Evolutionary conservation across 1,284 basidiomycete species (phyloP), one percentile per base, ranked within the genome.

Genomic region (Exsudoporus floridanus): DNA sequence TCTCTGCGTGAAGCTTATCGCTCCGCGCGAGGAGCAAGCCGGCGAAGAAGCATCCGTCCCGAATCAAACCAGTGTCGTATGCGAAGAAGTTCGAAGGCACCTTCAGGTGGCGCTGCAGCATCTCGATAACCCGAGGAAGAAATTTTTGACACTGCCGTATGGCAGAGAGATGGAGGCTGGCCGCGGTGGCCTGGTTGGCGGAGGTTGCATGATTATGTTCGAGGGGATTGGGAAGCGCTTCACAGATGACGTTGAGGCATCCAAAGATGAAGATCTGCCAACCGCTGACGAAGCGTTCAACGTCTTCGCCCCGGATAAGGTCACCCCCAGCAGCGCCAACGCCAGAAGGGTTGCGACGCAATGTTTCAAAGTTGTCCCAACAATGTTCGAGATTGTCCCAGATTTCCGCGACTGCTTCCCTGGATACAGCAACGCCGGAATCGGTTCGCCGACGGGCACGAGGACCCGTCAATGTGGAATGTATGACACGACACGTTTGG

Each of bases 371-470:
- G 50, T 91, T 88, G 40, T 87, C 80, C 90, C 90, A 94, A 54
- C 82, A 89, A 30, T 73, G 74, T 56, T 91, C 89, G 10, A 95
- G 79, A n/a, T 79, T 79, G 19, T 85, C 81, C 93, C 92, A 95
- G 10, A 89, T 84, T 49, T 84, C 78, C 28, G 81, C 75, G 63
- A 94, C 76, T 4, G 77, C 75, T 28, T 79, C 74, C 19, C 80
- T 81, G 60, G 89, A 81, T 35, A 93, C 73, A 6, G 74, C 60
- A 19, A 71, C 67, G 39, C 77, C 75, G 5, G 77, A 72, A 55
- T 79, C 76, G 2, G 79, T 77, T 19, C 77, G 73, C 43, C 80
- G 79, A 21, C 80, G 79, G 5, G 91, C 90, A 54, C 81, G 82
- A 14, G 81, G 76, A 0, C 91, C 87, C 0, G 91, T 93, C 42